Evolutionary conservation across 345 rosid species (phyloP).

Genomic region (Carallia brachiata): DNA sequence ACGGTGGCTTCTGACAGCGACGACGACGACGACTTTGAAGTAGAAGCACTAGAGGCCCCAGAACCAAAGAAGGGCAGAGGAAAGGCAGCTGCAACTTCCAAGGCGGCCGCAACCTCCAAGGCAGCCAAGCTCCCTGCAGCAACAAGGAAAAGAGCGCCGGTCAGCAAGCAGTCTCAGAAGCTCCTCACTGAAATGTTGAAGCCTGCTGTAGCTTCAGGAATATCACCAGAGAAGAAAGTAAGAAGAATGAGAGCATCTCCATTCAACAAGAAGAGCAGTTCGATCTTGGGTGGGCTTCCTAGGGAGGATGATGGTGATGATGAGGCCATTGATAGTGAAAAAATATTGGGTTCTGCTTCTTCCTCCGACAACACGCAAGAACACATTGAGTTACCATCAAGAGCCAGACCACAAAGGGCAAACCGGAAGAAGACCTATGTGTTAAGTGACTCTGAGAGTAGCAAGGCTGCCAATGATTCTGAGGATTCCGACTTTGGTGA

Average conservation of each 20-base stretch:
- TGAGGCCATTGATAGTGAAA: constrained; percentile 25
- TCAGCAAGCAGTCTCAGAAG: constrained; percentile 49
- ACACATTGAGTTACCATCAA: constrained; percentile 26
- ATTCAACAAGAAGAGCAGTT: constrained; percentile 84
- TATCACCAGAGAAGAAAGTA: constrained; percentile 85
- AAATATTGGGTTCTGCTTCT: constrained; percentile 26
- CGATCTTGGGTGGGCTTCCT: constrained; percentile 38
- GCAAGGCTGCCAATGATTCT: not conserved
- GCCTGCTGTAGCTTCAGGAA: constrained; percentile 44
- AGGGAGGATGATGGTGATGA: constrained; percentile 20
- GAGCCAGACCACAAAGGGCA: constrained; percentile 64
- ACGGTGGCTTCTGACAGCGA: constrained; percentile 38
- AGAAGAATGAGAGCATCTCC: constrained; percentile 89
- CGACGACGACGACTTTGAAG: constrained; percentile 35
- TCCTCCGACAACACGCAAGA: constrained; percentile 16
- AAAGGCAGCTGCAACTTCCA: constrained; percentile 18
- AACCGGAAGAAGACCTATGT: constrained; percentile 53
- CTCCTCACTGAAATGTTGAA: constrained; percentile 54
- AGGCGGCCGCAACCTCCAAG: constrained; percentile 15
- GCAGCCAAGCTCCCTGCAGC: constrained; percentile 56
- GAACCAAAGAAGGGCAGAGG: constrained; percentile 32
- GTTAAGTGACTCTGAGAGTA: constrained; percentile 62
- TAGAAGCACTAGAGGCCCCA: constrained; percentile 29
- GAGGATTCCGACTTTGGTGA: constrained; percentile 62
- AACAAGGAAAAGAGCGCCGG: constrained; percentile 62